Conservation (phyloP, 2,329 filamentous ascomycete genomes). For the Volutella citrinella region DNA sequence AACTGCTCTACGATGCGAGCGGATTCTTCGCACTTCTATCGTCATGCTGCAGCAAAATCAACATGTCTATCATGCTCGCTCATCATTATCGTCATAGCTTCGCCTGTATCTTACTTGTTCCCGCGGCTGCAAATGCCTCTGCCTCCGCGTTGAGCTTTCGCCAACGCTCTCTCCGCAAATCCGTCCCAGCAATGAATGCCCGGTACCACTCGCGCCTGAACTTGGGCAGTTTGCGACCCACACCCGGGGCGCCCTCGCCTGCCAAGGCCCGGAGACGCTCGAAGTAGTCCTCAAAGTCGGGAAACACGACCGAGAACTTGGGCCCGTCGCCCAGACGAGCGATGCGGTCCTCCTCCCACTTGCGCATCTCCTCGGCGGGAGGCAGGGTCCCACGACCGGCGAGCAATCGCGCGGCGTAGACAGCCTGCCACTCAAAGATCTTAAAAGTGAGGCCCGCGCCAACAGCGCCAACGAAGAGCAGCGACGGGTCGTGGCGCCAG, state of each 20-base stretch:
- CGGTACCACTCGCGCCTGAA: conserved; percentile 46
- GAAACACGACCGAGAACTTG: conserved; percentile 54
- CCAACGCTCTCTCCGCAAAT: conserved; percentile 58
- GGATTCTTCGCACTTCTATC: too few species aligned
- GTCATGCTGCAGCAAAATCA: too few species aligned
- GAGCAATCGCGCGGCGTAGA: conserved; percentile 56
- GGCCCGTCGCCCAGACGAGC: conserved; percentile 52
- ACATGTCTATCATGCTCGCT: too few species aligned
- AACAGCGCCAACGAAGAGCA: conserved; percentile 58
- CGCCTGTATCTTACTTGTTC: background rate
- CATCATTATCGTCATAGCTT: background rate
- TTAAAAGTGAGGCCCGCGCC: conserved; percentile 62
- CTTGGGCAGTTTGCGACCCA: conserved; percentile 42
- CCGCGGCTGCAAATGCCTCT: background rate
- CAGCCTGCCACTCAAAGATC: conserved; percentile 67
- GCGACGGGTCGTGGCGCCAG: conserved; percentile 49
- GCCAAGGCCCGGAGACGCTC: conserved; percentile 50
- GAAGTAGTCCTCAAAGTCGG: conserved; percentile 65
- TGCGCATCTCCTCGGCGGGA: conserved; percentile 41
- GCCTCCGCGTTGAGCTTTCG: conserved; percentile 40
- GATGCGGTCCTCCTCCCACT: conserved; percentile 58
- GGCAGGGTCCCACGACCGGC: conserved; percentile 54
- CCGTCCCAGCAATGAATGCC: conserved; percentile 52
- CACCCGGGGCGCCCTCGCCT: conserved; percentile 40
- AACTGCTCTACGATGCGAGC: too few species aligned